Evolutionary conservation across 2,329 filamentous ascomycete species (phyloP).

Genomic region (Trichoderma sp.): DNA sequence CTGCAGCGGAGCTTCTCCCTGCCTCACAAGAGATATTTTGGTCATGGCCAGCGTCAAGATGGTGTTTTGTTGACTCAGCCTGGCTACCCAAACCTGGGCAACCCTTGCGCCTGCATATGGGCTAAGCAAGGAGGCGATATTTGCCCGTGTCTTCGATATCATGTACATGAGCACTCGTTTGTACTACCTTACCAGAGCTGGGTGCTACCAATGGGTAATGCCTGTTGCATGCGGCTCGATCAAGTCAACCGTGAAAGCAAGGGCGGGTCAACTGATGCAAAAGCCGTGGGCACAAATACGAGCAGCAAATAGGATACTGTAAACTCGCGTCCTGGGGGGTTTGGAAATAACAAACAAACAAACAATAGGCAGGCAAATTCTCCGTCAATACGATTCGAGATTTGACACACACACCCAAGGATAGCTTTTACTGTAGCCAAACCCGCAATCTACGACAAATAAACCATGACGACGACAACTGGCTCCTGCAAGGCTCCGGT

Average conservation of each 20-base stretch:
- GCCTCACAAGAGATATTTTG: not conserved
- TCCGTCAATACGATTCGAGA: not conserved
- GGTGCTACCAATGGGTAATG: not conserved
- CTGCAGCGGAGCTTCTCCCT: not conserved
- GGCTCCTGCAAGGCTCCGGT: not conserved
- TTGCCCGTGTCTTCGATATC: not conserved
- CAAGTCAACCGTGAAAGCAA: not conserved
- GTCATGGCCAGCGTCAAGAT: not conserved
- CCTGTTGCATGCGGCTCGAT: not conserved
- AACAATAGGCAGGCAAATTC: not conserved
- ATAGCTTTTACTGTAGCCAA: not conserved
- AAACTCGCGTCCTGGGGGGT: not conserved
- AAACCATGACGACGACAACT: not conserved
- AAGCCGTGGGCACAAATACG: not conserved
- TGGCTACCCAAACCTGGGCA: not conserved
- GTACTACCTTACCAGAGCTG: not conserved
- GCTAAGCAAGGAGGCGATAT: constrained; percentile 6
- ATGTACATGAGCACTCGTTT: not conserved
- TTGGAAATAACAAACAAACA: not conserved
- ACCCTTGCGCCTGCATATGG: constrained; percentile 9
- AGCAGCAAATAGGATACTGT: not conserved
- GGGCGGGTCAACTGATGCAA: not conserved
- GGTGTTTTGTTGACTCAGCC: constrained; percentile 7
- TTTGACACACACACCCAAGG: not conserved
- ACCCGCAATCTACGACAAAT: not conserved